Evolutionary conservation across 805 yeast genomes (phyloP).

Genomic region (Nakazawaea anatomiae): DNA sequence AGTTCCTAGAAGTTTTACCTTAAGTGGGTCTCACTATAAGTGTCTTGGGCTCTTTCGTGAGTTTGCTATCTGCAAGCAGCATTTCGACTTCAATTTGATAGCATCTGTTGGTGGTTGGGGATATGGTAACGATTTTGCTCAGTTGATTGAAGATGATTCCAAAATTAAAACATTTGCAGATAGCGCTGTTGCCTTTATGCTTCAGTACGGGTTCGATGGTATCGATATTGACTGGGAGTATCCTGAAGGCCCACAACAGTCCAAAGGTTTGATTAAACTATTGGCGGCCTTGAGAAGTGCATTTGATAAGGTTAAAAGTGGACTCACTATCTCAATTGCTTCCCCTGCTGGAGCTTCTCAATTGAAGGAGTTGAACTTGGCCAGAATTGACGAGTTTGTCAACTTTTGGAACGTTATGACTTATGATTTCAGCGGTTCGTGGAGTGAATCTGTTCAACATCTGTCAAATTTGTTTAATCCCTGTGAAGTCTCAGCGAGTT

Average conservation of each 20-base stretch:
- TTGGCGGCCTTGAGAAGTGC: slow-evolving; percentile 36
- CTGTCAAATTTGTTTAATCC: slow-evolving; percentile 51
- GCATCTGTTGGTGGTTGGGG: slow-evolving; percentile 81
- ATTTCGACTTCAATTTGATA: slow-evolving; percentile 38
- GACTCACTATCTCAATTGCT: slow-evolving; percentile 55
- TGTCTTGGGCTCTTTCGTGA: slow-evolving; percentile 5
- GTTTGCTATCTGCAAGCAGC: slow-evolving; percentile 6
- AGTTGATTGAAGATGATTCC: slow-evolving; percentile 28
- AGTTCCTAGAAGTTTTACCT: slow-evolving; percentile 14
- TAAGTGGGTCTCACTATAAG: neutral
- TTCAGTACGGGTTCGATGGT: slow-evolving; percentile 64
- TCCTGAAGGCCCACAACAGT: slow-evolving; percentile 45
- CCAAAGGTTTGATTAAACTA: slow-evolving; percentile 33
- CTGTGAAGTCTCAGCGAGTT: no score
- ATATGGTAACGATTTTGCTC: slow-evolving; percentile 40
- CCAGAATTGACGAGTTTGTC: slow-evolving; percentile 48
- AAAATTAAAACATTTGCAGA: slow-evolving; percentile 38
- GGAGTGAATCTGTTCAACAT: slow-evolving; percentile 53
- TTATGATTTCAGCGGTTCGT: slow-evolving; percentile 72
- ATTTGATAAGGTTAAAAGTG: slow-evolving; percentile 3
- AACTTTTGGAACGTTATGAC: slow-evolving; percentile 79
- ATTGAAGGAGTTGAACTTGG: slow-evolving; percentile 32
- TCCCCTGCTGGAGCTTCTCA: slow-evolving; percentile 57
- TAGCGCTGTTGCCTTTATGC: slow-evolving; percentile 38
- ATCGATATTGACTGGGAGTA: slow-evolving; percentile 88